A percentile compares a stretch with the other conserved stretches of the same genome.
phyloP scores from a whole-genome alignment of 2,329 filamentous ascomycete species.

The Colletotrichum liriopes region DNA sequence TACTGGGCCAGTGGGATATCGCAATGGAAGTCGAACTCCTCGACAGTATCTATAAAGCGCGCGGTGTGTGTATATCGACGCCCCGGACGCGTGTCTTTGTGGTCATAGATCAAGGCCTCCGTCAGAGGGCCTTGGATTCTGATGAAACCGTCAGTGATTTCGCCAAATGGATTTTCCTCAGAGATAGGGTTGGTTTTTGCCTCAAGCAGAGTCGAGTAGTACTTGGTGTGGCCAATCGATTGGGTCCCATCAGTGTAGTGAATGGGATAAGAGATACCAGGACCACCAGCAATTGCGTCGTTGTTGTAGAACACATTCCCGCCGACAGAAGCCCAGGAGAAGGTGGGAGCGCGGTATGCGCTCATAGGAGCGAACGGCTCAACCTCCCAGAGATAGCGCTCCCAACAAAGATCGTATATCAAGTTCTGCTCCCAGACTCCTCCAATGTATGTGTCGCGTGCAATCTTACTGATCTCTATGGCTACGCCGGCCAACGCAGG shows the following conservation, averaged over 20 bases:
- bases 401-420: not conserved
- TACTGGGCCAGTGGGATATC: too few species aligned
- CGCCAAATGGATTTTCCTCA: too few species aligned
- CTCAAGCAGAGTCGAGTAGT: not conserved
- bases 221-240: not conserved
- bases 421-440: not conserved
- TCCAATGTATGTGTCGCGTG: not conserved
- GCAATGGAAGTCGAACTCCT: too few species aligned
- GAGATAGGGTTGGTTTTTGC: not conserved
- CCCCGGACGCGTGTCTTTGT: too few species aligned
- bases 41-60: too few species aligned
- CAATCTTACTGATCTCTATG: not conserved
- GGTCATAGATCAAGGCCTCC: too few species aligned
- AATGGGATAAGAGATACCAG: not conserved
- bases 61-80: too few species aligned
- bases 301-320: conserved; percentile 6
- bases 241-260: not conserved
- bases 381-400: not conserved
- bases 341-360: not conserved
- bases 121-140: too few species aligned
- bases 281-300: not conserved
- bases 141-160: too few species aligned
- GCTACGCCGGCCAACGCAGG: not conserved
- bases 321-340: not conserved
- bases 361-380: not conserved